A percentile compares a stretch with the other conserved stretches of the same genome.
These are phyloP conservation scores for Penicillium fuscoglaucum DNA, from an alignment of 2,329 filamentous ascomycete species.

Conservation along the genomic window DNA sequence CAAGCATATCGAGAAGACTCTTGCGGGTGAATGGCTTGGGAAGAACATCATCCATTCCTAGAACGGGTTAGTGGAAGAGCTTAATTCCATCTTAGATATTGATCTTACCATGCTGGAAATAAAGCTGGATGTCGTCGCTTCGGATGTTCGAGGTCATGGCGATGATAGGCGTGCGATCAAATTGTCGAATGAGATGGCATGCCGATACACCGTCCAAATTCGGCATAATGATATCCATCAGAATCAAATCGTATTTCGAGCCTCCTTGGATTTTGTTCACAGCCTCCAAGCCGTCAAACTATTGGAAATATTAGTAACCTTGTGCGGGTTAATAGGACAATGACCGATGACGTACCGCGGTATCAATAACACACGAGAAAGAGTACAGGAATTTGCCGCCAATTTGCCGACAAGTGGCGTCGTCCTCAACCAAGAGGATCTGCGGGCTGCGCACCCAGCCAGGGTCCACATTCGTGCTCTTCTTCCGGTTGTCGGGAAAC, in stretches of 20 bases:
- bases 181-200: slow-evolving; percentile 87
- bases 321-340: background rate
- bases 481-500: slow-evolving; percentile 57
- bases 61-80: slow-evolving; percentile 24
- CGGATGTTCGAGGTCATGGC: slow-evolving; percentile 99
- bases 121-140: slow-evolving; percentile 93
- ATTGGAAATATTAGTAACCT: slow-evolving; percentile 9
- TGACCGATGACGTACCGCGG: slow-evolving; percentile 53
- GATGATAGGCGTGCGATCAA: slow-evolving; percentile 81
- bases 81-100: background rate
- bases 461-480: slow-evolving; percentile 61
- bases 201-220: slow-evolving; percentile 92
- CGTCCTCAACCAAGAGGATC: slow-evolving; percentile 87
- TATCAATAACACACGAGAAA: slow-evolving; percentile 64
- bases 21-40: slow-evolving; percentile 95
- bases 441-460: slow-evolving; percentile 69
- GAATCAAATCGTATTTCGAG: slow-evolving; percentile 67
- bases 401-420: slow-evolving; percentile 66
- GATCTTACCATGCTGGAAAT: slow-evolving; percentile 86
- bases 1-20: slow-evolving; percentile 78
- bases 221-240: slow-evolving; percentile 98
- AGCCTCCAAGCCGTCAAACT: slow-evolving; percentile 87
- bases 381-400: slow-evolving; percentile 67
- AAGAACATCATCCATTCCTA: slow-evolving; percentile 96
- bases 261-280: slow-evolving; percentile 77